These are phyloP conservation scores for Lachnellula hyalina DNA, from an alignment of 2,329 filamentous ascomycete species.

Conservation along the genomic window DNA sequence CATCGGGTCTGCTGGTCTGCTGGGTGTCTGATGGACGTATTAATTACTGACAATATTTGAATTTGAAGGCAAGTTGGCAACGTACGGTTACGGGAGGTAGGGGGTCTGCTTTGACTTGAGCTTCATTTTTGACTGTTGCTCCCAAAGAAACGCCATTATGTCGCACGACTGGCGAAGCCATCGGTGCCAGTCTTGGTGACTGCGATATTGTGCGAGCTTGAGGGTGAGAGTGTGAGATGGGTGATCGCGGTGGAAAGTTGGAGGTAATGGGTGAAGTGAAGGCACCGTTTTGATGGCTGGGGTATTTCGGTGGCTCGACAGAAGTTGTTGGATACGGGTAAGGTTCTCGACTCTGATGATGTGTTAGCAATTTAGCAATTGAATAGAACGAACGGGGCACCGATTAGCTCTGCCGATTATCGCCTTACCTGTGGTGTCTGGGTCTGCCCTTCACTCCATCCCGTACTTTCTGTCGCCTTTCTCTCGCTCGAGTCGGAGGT, in stretches of 20 bases:
- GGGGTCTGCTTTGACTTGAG: conserved; percentile 17
- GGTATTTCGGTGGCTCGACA: conserved; percentile 43
- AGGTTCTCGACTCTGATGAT: conserved; percentile 42
- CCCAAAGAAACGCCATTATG: conserved; percentile 37
- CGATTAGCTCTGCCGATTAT: neutral
- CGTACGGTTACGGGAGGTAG: conserved; percentile 21
- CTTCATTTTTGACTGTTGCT: conserved; percentile 7
- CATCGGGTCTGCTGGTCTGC: conserved; percentile 80
- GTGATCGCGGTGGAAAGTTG: conserved; percentile 45
- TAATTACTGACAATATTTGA: conserved; percentile 10
- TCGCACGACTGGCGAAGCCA: conserved; percentile 45
- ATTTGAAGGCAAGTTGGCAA: conserved; percentile 4
- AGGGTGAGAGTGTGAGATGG: conserved; percentile 43
- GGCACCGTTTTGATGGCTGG: conserved; percentile 35
- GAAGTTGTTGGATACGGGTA: conserved; percentile 42
- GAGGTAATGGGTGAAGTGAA: conserved; percentile 45
- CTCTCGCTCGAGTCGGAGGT: conserved; percentile 39
- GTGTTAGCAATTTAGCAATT: conserved; percentile 17
- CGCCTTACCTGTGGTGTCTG: conserved; percentile 29
- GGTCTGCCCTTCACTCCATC: conserved; percentile 24
- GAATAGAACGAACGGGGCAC: conserved; percentile 1
- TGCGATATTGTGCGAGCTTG: conserved; percentile 26
- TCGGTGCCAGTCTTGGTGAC: conserved; percentile 30
- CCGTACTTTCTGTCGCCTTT: conserved; percentile 32
- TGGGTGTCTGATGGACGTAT: conserved; percentile 52